Base-by-base conservation (phyloP, 352 stramenopile genomes). In the Globisporangium iwayamae region DNA sequence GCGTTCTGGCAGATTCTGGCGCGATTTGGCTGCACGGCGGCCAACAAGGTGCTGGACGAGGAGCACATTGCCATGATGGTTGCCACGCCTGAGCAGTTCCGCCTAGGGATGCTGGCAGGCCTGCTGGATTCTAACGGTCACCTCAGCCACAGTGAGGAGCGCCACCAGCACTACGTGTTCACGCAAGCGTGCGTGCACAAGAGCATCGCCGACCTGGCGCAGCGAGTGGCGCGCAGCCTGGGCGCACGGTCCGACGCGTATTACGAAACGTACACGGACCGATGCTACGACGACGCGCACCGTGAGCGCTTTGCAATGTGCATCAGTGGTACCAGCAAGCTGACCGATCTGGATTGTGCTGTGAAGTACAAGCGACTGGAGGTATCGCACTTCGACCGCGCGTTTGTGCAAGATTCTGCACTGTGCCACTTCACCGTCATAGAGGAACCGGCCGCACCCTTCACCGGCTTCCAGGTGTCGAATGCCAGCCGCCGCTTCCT, bases 401-500 rank as follows among this genome's bases (percentile, higher is more conserved):
- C 30, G 30, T 56, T 56, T 56, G 51, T 43, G 51, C 51, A 56
- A 56, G 51, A 56, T 56, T 56, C 51, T 56, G 30, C 51, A 43
- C 51, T 60, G 34, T 6, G 36, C 20, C 54, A 13, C 36, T 60
- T 60, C 54, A 60, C 32, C 11, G 54, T 60, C 32, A 60, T 36
- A 20, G 54, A 60, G 54, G 59, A 58, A 46, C 47, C 34, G 20
- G 38, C 45, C n/a, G 59, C 45, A 32, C 13, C 58, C 18, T 64
- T 63, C 28, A 63, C 56, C n/a, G 56, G 56, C 30, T 63, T 63
- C 56, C 56, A 63, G 43, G 39, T 63, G 41, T 63, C 56, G 28
- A 63, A 57, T 36, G 25, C 22, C 50, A 60, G 11, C 75, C 83
- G 28, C n/a, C 56, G 56, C 39, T 63, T 63, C 56, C 56, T 63